Conservation (phyloP, 2,329 filamentous ascomycete genomes). For the Fusarium sp. region DNA sequence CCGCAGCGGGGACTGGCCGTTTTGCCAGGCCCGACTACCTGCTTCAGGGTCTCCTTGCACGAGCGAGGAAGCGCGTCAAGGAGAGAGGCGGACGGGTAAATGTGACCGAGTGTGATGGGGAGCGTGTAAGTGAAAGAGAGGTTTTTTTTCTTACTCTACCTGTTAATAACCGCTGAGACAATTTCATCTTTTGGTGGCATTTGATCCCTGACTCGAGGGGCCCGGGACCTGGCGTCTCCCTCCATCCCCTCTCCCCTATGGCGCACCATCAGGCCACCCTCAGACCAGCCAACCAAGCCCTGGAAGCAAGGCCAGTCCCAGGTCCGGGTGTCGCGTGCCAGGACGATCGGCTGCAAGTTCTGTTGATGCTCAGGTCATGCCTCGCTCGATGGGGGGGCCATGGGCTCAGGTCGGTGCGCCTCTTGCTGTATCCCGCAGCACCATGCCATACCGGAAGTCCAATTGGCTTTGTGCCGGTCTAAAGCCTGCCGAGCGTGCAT, state of each 20-base stretch:
- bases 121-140: conserved; percentile 36
- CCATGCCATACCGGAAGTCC: conserved; percentile 24
- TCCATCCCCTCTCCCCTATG: background rate
- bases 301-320: conserved; percentile 5
- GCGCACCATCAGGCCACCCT: conserved; percentile 40
- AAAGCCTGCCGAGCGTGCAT: conserved; percentile 4
- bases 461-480: conserved; percentile 15
- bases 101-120: conserved; percentile 8
- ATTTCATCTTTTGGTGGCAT: conserved; percentile 10
- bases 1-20: conserved; percentile 13
- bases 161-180: background rate
- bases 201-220: conserved; percentile 14
- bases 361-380: conserved; percentile 32
- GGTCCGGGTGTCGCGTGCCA: conserved; percentile 38
- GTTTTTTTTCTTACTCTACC: conserved; percentile 8
- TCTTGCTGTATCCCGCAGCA: conserved; percentile 24
- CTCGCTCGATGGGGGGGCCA: conserved; percentile 25
- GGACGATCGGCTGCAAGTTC: conserved; percentile 36
- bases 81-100: conserved; percentile 30
- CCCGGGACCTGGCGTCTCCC: background rate
- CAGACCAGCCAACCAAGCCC: conserved; percentile 29
- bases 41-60: conserved; percentile 36
- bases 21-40: conserved; percentile 37
- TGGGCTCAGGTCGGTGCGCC: conserved; percentile 34
- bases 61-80: conserved; percentile 40